Conservation (phyloP, 768 basidiomycete species). For the Lactifluus pinguis region DNA sequence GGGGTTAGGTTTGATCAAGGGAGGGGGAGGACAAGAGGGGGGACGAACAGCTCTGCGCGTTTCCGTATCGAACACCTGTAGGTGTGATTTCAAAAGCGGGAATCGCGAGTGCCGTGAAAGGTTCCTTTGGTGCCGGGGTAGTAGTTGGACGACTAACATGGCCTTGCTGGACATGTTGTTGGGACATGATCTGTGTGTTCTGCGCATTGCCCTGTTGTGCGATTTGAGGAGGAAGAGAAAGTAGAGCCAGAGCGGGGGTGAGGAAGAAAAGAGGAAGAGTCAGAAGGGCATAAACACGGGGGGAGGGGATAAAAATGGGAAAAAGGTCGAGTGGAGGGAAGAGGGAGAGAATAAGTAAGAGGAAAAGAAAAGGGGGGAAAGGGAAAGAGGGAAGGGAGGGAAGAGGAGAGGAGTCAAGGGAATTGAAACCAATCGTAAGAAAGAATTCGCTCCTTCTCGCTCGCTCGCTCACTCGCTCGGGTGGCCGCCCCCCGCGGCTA, state of each 20-base stretch:
- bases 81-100: conserved; percentile 69
- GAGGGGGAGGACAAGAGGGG: neutral
- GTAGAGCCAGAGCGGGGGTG: conserved; percentile 40
- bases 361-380: neutral
- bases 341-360: conserved; percentile 25
- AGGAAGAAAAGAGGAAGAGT: conserved; percentile 23
- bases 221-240: conserved; percentile 18
- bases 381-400: neutral
- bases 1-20: neutral
- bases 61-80: conserved; percentile 64
- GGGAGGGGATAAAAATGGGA: conserved; percentile 40
- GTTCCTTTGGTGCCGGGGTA: conserved; percentile 36
- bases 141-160: conserved; percentile 18
- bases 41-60: conserved; percentile 22
- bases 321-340: conserved; percentile 22
- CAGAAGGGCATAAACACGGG: conserved; percentile 25
- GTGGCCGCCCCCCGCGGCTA: conserved; percentile 1
- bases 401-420: neutral
- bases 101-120: conserved; percentile 59
- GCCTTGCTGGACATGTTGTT: conserved; percentile 20
- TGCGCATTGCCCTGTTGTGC: conserved; percentile 37
- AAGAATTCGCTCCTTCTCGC: neutral
- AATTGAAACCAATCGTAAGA: neutral
- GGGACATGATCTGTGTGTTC: conserved; percentile 42
- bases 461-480: too few relatives aligned